Conservation (phyloP, 345 rosid genomes). For the Aquilaria malaccensis region DNA sequence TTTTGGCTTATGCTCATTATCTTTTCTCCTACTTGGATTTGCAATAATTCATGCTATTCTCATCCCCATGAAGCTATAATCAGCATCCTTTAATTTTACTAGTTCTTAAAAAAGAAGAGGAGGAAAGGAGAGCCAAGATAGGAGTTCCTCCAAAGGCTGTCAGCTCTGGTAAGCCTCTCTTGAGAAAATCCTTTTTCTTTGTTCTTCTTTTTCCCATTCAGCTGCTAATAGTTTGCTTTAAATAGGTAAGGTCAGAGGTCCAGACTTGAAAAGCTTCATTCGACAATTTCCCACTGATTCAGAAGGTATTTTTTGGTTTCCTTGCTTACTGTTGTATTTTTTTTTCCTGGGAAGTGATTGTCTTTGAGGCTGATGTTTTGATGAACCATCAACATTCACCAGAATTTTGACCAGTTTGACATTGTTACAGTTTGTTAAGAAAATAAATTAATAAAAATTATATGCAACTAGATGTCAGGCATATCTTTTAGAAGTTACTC, state of each 20-base stretch:
- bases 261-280: slow-evolving; percentile 82
- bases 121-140: slow-evolving; percentile 65
- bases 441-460: no score
- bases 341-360: no score
- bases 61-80: no score
- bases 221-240: slow-evolving; percentile 5
- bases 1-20: no score
- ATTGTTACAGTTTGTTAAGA: no score
- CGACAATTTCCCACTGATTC: slow-evolving; percentile 59
- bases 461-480: no score
- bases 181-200: slow-evolving; percentile 3
- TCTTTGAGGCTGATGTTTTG: no score
- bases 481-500: no score
- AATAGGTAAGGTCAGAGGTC: slow-evolving; percentile 69
- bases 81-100: slow-evolving; percentile 9
- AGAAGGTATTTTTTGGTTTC: slow-evolving; percentile 39
- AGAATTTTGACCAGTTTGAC: no score
- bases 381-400: no score
- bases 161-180: slow-evolving; percentile 33
- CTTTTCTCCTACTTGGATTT: no score
- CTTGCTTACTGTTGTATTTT: neutral
- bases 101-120: slow-evolving; percentile 88
- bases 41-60: no score
- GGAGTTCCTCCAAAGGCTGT: slow-evolving; percentile 36
- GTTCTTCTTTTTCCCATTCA: slow-evolving; percentile 2